Percentiles rank a stretch among this genome's conserved stretches.
Evolutionary conservation across 139 green algal species (phyloP).

Genomic region (Pleodorina starrii): DNA sequence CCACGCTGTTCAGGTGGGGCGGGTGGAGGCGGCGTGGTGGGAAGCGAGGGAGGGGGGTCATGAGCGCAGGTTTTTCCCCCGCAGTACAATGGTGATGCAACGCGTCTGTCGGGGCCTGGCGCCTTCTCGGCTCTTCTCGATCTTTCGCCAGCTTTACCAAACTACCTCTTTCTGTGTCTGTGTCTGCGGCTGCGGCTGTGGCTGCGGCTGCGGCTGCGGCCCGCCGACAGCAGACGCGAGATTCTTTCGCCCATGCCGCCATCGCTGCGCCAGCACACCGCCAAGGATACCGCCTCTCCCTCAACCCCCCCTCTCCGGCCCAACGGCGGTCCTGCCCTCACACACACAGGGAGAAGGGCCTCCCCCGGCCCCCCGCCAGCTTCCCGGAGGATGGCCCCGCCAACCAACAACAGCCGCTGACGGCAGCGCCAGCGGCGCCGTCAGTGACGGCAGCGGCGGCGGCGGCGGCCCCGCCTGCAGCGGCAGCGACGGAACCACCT

Average conservation of each 20-base stretch:
- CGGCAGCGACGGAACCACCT: background rate
- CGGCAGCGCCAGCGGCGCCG: background rate
- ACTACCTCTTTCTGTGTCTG: too few species aligned
- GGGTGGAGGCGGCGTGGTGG: background rate
- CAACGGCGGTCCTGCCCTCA: background rate
- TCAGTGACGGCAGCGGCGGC: background rate
- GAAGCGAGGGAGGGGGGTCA: background rate
- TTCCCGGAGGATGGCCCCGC: background rate
- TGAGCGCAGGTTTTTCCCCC: background rate
- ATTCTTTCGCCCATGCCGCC: background rate
- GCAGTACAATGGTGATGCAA: background rate
- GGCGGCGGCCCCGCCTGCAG: background rate
- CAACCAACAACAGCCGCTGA: background rate
- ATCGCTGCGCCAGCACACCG: background rate
- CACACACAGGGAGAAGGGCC: slow-evolving; percentile 3
- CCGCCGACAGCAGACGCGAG: background rate
- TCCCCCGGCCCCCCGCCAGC: slow-evolving; percentile 33
- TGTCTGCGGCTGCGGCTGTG: background rate
- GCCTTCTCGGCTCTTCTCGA: background rate
- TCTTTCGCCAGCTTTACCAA: background rate
- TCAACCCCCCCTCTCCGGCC: too few species aligned
- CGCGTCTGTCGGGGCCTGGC: background rate
- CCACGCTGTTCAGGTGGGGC: slow-evolving; percentile 34
- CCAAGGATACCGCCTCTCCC: background rate
- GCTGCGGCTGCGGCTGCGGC: background rate